Percentiles rank a stretch among this genome's conserved stretches.
phyloP scores from a whole-genome alignment of 345 rosid species.

The Passiflora organensis region DNA sequence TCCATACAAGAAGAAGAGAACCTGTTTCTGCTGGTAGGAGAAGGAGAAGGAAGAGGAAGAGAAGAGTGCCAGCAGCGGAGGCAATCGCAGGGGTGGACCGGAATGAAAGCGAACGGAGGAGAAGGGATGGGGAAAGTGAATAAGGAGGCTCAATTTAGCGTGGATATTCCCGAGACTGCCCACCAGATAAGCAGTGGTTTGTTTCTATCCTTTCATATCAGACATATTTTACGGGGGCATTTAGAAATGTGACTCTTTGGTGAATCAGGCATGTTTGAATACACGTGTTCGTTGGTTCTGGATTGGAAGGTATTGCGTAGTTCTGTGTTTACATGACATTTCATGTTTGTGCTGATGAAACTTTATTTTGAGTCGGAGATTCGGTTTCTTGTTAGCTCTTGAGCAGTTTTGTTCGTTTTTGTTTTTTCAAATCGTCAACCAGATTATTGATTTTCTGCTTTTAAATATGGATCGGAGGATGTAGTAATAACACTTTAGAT shows the following conservation, averaged over 20 bases:
- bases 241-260: neutral
- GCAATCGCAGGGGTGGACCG: neutral
- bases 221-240: neutral
- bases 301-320: neutral
- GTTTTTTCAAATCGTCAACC: neutral
- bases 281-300: neutral
- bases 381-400: too few relatives aligned
- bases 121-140: slow-evolving; percentile 17
- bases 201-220: neutral
- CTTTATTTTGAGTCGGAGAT: too few relatives aligned
- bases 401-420: too few relatives aligned
- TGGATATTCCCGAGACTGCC: slow-evolving; percentile 68
- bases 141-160: slow-evolving; percentile 19
- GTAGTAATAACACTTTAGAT: too few relatives aligned
- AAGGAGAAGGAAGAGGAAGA: too few relatives aligned
- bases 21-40: too few relatives aligned
- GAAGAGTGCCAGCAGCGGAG: too few relatives aligned
- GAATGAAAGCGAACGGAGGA: neutral
- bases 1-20: too few relatives aligned
- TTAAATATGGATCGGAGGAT: too few relatives aligned
- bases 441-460: neutral
- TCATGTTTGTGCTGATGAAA: too few relatives aligned
- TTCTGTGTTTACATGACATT: neutral
- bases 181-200: slow-evolving; percentile 80
- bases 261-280: neutral